These are phyloP conservation scores for Xylaria sp. DNA, from an alignment of 2,329 filamentous ascomycete genomes.

Conservation along the genomic window DNA sequence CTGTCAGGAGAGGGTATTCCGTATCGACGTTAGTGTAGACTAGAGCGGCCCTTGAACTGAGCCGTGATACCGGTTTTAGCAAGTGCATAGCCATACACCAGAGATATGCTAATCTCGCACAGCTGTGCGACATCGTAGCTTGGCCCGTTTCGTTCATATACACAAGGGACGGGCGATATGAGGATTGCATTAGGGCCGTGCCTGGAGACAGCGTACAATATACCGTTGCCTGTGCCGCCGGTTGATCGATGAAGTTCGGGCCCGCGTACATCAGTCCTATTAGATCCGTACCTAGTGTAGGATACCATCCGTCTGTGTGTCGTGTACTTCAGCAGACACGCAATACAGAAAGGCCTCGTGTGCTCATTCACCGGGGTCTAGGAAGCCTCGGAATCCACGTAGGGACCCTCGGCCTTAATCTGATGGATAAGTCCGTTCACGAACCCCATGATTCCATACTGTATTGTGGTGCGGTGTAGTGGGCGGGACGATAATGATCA, in stretches of 20 bases:
- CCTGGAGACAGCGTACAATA: slow-evolving; percentile 7
- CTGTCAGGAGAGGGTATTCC: slow-evolving; percentile 29
- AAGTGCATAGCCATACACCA: slow-evolving; percentile 24
- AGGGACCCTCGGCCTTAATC: slow-evolving; percentile 23
- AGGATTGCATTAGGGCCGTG: slow-evolving; percentile 23
- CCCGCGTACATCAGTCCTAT: not conserved
- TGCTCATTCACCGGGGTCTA: slow-evolving; percentile 24
- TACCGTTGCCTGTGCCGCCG: not conserved
- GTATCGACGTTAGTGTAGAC: slow-evolving; percentile 22
- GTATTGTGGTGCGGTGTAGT: not conserved
- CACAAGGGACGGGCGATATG: slow-evolving; percentile 5
- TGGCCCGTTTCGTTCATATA: slow-evolving; percentile 29
- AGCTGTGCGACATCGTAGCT: slow-evolving; percentile 33
- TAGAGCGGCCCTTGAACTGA: slow-evolving; percentile 18
- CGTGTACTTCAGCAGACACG: not conserved
- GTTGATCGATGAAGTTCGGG: not conserved
- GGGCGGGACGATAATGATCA: slow-evolving; percentile 3
- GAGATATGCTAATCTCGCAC: slow-evolving; percentile 35
- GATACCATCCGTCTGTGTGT: not conserved
- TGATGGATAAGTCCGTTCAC: slow-evolving; percentile 12
- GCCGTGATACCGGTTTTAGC: slow-evolving; percentile 28
- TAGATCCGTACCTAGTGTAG: not conserved
- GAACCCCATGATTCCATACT: slow-evolving; percentile 5
- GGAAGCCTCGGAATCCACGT: slow-evolving; percentile 29
- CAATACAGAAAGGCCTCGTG: slow-evolving; percentile 1